Conservation (phyloP, 371 early-diverging fungal genomes). For the Batkoa obscura region DNA sequence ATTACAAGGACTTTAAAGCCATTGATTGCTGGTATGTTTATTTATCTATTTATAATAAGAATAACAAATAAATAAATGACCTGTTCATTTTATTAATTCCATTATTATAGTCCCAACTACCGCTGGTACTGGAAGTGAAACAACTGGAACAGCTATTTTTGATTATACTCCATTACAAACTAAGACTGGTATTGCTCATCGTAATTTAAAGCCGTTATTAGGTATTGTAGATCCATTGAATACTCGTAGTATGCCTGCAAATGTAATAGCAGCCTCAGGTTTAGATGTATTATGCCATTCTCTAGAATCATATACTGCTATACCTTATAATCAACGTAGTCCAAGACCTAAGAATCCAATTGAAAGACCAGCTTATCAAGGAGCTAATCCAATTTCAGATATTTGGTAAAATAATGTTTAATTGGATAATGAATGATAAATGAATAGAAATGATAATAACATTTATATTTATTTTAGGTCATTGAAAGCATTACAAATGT, state of each 20-base stretch:
- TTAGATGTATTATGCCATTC: slow-evolving; percentile 78
- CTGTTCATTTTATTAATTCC: slow-evolving; percentile 53
- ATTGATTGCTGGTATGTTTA: slow-evolving; percentile 47
- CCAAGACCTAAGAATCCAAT: slow-evolving; percentile 69
- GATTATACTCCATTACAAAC: slow-evolving; percentile 65
- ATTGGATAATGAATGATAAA: background rate
- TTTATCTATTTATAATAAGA: background rate
- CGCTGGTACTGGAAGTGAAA: slow-evolving; percentile 60
- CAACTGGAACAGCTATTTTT: slow-evolving; percentile 79
- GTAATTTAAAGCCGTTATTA: slow-evolving; percentile 65
- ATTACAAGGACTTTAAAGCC: slow-evolving; percentile 53
- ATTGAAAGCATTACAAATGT: slow-evolving; percentile 58
- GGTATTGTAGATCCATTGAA: slow-evolving; percentile 80
- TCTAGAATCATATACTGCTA: slow-evolving; percentile 77
- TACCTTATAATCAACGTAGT: slow-evolving; percentile 62
- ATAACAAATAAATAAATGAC: background rate
- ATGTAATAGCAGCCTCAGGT: slow-evolving; percentile 71
- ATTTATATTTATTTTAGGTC: slow-evolving; percentile 14
- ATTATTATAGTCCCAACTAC: slow-evolving; percentile 12
- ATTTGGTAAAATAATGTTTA: slow-evolving; percentile 29
- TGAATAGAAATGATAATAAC: too few species aligned
- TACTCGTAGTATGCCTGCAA: slow-evolving; percentile 62
- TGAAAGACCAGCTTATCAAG: slow-evolving; percentile 77
- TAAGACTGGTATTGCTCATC: slow-evolving; percentile 81
- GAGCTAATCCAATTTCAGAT: slow-evolving; percentile 79